Base-by-base conservation (phyloP, 2,329 filamentous ascomycete species). In the Botrytis squamosa region DNA sequence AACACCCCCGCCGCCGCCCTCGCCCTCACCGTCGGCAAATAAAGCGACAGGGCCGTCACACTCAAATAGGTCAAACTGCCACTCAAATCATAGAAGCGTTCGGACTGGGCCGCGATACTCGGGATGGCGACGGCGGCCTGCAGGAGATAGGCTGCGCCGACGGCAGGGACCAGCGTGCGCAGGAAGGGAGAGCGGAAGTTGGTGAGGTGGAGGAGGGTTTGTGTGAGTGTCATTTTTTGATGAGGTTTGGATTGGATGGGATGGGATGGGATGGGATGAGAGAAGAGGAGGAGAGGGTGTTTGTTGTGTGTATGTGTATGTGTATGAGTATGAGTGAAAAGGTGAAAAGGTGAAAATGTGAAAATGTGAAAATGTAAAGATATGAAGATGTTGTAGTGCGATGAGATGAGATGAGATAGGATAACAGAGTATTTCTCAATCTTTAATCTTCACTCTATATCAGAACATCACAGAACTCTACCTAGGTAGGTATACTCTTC, bases 71-170 rank as follows among this genome's bases (percentile, higher is more conserved):
- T 68, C 65, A 68, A 16, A 9, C 65, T 68, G 0, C 65, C 65
- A 84, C 55, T 82, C 79, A 91, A 81, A 80, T 93, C 91, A 80
- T 91, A 93, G 84, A 91, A 91, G 55, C 88, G 86, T 79, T 93
- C 91, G 10, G 88, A 87, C 78, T 89, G 86, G 46, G 84, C 83
- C 40, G 86, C 76, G 75, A 91, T 88, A 9, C 89, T 91, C 8
- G 91, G 91, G 2, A 90, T 80, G 7, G 88, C 90, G 10, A 89
- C 87, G 59, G 86, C 88, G 14, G 86, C 84, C 82, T 92, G 91
- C 65, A 92, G 84, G 2, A 87, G 88, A 77, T 90, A 90, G 2
- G 90, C 90, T 16, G 90, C 86, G 9, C 86, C 86, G 20, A 91
- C 85, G 52, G 86, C 86, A 2, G 90, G 91, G 3, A 91, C 84